Evolutionary conservation across 1,139 yeast species (phyloP).

Genomic region (Kurtzmaniella quercitrusa): DNA sequence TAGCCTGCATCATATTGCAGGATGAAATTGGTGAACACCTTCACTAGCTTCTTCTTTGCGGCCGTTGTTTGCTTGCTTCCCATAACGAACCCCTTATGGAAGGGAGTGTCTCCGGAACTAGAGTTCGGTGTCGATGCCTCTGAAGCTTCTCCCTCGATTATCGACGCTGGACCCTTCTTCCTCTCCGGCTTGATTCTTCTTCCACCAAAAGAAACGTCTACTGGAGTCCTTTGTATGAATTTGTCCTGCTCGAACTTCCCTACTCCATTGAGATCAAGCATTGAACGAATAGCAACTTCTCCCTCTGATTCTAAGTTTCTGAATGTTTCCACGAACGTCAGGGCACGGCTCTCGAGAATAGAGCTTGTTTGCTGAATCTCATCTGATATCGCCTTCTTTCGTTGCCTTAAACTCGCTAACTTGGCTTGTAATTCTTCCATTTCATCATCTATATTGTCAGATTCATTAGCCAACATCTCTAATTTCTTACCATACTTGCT

Average conservation of each 20-base stretch:
- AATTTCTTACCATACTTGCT: conserved; percentile 46
- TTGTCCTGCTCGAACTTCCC: conserved; percentile 16
- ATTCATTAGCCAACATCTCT: conserved; percentile 30
- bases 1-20: background rate
- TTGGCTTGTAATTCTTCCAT: conserved; percentile 38
- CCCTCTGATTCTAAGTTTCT: conserved; percentile 40
- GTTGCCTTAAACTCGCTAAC: conserved; percentile 30
- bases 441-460: conserved; percentile 34
- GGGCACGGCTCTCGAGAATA: conserved; percentile 48
- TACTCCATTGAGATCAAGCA: conserved; percentile 21
- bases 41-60: background rate
- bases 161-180: background rate
- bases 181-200: conserved; percentile 10
- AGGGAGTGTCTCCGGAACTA: background rate
- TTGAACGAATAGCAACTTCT: conserved; percentile 23
- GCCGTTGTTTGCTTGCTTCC: background rate
- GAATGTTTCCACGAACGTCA: conserved; percentile 39
- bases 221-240: conserved; percentile 21
- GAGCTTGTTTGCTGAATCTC: conserved; percentile 52
- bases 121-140: background rate
- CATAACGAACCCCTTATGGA: background rate
- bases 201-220: conserved; percentile 27
- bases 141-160: background rate
- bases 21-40: background rate
- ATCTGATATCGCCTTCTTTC: conserved; percentile 28